These are phyloP conservation scores for Sordariomycetes sp. DNA, from an alignment of 2,329 filamentous ascomycete genomes.

Conservation along the genomic window DNA sequence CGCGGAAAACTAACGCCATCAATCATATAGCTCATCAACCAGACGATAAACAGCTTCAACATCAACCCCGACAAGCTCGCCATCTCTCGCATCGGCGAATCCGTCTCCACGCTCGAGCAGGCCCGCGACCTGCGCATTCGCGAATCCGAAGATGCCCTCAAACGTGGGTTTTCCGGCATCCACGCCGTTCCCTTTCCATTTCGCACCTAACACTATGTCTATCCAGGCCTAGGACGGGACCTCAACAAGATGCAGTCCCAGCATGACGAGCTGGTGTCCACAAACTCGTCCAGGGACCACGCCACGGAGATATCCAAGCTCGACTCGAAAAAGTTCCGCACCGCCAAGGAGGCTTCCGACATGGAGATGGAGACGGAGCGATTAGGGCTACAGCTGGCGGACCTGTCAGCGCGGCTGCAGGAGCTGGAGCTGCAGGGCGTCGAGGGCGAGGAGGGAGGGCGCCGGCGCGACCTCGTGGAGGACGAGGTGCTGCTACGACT, in stretches of 20 bases:
- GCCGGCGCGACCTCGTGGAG: constrained; percentile 36
- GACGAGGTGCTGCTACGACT: constrained; percentile 64
- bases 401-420: constrained; percentile 63
- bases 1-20: background rate
- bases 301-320: constrained; percentile 75
- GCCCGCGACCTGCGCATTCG: constrained; percentile 69
- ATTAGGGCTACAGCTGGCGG: constrained; percentile 66
- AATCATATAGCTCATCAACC: constrained; percentile 63
- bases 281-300: constrained; percentile 70
- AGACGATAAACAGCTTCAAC: constrained; percentile 93
- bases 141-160: constrained; percentile 56
- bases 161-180: constrained; percentile 30
- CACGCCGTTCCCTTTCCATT: background rate
- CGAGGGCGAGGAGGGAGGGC: constrained; percentile 45
- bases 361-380: constrained; percentile 91
- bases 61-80: constrained; percentile 79
- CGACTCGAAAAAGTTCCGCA: constrained; percentile 88
- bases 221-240: constrained; percentile 55
- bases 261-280: constrained; percentile 62
- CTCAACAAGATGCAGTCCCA: constrained; percentile 66
- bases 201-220: background rate
- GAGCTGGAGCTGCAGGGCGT: constrained; percentile 82
- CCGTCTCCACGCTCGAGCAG: constrained; percentile 71
- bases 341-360: constrained; percentile 83
- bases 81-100: constrained; percentile 74